Evolutionary conservation across 768 basidiomycete species (phyloP), one percentile per base, ranked within the genome.

Genomic region (Sutorius australiensis): DNA sequence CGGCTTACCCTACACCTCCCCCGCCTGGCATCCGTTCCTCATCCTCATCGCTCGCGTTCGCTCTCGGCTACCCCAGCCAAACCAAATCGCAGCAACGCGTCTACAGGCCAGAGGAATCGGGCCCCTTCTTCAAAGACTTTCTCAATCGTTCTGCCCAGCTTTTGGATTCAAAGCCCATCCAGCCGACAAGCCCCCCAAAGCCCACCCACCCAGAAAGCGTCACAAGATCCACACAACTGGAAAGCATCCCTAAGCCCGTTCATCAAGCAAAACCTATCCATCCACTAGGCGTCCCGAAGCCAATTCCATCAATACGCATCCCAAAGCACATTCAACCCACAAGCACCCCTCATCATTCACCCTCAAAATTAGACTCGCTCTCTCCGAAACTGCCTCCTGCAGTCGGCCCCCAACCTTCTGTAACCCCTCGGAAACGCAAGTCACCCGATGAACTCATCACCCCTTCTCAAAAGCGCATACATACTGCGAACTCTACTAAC

Each of bases 351-450:
- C 50, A 51, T 48, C 58, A 57, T 24, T 58, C 52, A 50, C 60
- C 55, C 56, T 40, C 47, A 50, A 60, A 50, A 45, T 42, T 28
- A 5, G 61, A 59, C 3, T 52, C 63, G 24, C 59, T 54, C 6
- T 53, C 65, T 6, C 51, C 31, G 21, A 56, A 64, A 42, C 56
- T 40, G 6, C 57, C 51, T 16, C 28, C 47, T 1, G 38, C 41
- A 5, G 37, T n/a, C 40, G 36, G 43, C 42, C 45, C 51, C 7
- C 55, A 53, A 19, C 48, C 67, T 64, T 50, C 67, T 11, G 59
- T 77, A 8, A 88, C 88, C 0, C 87, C 89, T 10, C 79, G 77
- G 46, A 92, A 92, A 64, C 79, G 89, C 46, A 92, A 90, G 61
- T 74, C 78, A 3, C 75, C 74, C 4, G 81, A 80, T 24, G 73